phyloP scores from a whole-genome alignment of 768 basidiomycete species.

The Fomitopsis serialis region DNA sequence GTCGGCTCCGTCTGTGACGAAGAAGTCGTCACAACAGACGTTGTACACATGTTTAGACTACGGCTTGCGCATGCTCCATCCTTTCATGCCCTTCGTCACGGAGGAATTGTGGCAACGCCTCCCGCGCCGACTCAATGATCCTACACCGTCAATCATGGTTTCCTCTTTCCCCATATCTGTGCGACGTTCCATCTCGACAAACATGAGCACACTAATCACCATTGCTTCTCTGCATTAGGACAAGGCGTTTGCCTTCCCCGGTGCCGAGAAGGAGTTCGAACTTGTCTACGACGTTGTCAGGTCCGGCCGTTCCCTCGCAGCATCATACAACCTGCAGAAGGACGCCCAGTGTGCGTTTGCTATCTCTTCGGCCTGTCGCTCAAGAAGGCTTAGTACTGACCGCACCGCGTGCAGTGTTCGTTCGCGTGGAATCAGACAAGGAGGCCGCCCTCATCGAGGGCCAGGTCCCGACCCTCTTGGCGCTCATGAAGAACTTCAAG shows the following conservation, averaged over 20 bases:
- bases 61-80: conserved; percentile 87
- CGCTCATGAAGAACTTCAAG: conserved; percentile 87
- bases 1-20: conserved; percentile 51
- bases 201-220: not conserved
- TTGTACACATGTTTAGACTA: conserved; percentile 91
- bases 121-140: conserved; percentile 77
- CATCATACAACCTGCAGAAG: conserved; percentile 82
- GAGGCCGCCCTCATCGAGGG: conserved; percentile 65
- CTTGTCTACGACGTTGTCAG: conserved; percentile 76
- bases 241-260: conserved; percentile 49
- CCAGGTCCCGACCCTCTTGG: conserved; percentile 69
- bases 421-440: conserved; percentile 60
- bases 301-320: conserved; percentile 78
- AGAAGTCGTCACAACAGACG: conserved; percentile 89
- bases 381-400: not conserved
- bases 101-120: conserved; percentile 98
- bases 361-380: not conserved
- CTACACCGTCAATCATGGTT: conserved; percentile 86
- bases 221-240: conserved; percentile 37
- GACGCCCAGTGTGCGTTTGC: conserved; percentile 69
- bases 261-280: conserved; percentile 83
- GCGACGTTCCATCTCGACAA: conserved; percentile 21
- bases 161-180: conserved; percentile 78
- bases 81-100: conserved; percentile 99
- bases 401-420: conserved; percentile 50